phyloP scores from a whole-genome alignment of 1,284 basidiomycete genomes.

The Dichomitus squalens region DNA sequence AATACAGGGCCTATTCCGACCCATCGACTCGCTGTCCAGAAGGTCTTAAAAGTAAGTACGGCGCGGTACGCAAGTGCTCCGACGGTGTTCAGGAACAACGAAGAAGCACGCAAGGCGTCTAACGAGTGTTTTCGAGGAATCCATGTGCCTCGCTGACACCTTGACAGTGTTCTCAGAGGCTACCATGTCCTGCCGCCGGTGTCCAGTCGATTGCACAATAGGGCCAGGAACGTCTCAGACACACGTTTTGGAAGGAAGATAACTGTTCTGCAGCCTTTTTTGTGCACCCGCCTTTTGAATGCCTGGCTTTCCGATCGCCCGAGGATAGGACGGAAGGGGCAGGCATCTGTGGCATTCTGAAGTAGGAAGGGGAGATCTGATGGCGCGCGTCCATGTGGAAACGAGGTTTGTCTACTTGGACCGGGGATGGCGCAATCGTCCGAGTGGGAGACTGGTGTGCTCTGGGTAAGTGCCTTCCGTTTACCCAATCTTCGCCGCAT shows the following conservation, averaged over 20 bases:
- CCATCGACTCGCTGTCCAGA: too few species aligned
- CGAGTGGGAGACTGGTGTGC: neutral
- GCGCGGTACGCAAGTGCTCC: neutral
- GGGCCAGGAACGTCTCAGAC: too few species aligned
- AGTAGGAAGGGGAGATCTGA: neutral
- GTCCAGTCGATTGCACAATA: too few species aligned
- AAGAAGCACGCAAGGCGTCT: constrained; percentile 2
- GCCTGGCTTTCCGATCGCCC: too few species aligned
- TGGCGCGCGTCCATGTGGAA: constrained; percentile 1
- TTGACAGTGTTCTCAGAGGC: neutral
- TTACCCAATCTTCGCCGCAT: neutral
- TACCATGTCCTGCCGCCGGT: neutral
- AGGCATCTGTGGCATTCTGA: neutral
- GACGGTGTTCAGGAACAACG: neutral
- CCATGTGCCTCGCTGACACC: neutral
- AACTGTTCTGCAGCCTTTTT: too few species aligned
- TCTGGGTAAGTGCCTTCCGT: neutral
- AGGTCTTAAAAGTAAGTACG: too few species aligned
- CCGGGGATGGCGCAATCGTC: neutral
- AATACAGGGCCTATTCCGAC: too few species aligned
- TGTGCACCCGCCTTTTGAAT: too few species aligned
- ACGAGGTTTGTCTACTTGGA: neutral
- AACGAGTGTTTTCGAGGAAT: neutral
- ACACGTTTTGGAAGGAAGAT: too few species aligned
- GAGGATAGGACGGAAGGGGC: too few species aligned